Percentiles rank a stretch among this genome's conserved stretches.
phyloP scores from a whole-genome alignment of 2,329 filamentous ascomycete species.

The Colletotrichum destructivum region DNA sequence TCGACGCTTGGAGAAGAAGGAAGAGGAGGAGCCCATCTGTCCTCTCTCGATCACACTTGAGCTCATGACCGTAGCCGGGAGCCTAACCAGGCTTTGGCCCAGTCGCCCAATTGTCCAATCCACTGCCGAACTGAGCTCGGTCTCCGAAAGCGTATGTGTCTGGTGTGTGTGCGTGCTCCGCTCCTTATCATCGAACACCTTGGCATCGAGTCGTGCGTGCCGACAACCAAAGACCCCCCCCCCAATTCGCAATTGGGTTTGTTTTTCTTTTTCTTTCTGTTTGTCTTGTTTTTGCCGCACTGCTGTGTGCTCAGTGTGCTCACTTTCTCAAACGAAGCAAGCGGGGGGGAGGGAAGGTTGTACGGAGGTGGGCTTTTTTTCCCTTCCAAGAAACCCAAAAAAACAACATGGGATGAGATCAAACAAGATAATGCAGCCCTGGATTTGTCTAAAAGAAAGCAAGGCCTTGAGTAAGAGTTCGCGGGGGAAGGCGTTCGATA shows the following conservation, averaged over 20 bases:
- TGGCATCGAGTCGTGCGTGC: slow-evolving; percentile 25
- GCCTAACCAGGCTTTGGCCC: not conserved
- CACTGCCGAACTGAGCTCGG: not conserved
- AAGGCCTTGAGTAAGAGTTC: not conserved
- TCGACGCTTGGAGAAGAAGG: not conserved
- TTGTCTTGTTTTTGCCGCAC: not conserved
- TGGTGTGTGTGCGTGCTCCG: slow-evolving; percentile 9
- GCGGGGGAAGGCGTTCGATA: not conserved
- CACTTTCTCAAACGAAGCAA: not conserved
- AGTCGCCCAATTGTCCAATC: not conserved
- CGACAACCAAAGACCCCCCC: not conserved
- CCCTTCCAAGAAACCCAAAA: not conserved
- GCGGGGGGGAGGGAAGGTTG: not conserved
- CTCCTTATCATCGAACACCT: slow-evolving; percentile 23
- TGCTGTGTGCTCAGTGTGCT: not conserved
- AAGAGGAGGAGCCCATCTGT: not conserved
- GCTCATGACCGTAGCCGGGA: not conserved
- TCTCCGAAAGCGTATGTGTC: slow-evolving; percentile 15
- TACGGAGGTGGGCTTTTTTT: not conserved
- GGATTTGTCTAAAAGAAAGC: not conserved
- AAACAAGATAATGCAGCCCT: not conserved
- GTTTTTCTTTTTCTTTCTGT: not conserved
- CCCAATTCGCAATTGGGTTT: not conserved
- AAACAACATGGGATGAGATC: not conserved
- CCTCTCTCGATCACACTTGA: not conserved